phyloP scores from a whole-genome alignment of 2,329 filamentous ascomycete genomes.

The Cercospora sojina region DNA sequence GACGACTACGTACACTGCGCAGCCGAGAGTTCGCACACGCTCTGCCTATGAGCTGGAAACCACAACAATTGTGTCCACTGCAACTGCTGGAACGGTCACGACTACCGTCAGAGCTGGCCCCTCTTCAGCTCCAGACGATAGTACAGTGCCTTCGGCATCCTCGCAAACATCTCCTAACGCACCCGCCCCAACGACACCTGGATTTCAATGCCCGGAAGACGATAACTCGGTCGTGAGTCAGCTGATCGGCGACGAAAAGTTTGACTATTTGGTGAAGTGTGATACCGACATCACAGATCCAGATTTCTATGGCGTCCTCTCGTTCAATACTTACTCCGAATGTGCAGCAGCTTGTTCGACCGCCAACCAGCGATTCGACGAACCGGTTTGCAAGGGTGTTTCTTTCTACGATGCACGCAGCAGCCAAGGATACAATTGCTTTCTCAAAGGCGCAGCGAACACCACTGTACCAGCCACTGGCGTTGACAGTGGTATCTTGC shows the following conservation, averaged over 20 bases:
- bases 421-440: slow-evolving; percentile 34
- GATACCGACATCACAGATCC: slow-evolving; percentile 35
- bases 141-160: slow-evolving; percentile 1
- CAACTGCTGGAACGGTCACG: slow-evolving; percentile 24
- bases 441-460: slow-evolving; percentile 35
- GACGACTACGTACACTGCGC: slow-evolving; percentile 33
- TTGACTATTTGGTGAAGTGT: slow-evolving; percentile 38
- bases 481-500: slow-evolving; percentile 35
- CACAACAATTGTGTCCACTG: slow-evolving; percentile 21
- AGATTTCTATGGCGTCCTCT: slow-evolving; percentile 29
- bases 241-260: slow-evolving; percentile 35
- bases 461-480: slow-evolving; percentile 29
- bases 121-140: slow-evolving; percentile 22
- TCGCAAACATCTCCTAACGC: slow-evolving; percentile 9
- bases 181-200: slow-evolving; percentile 32
- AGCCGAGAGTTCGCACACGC: slow-evolving; percentile 22
- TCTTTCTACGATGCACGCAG: slow-evolving; percentile 33
- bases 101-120: slow-evolving; percentile 25
- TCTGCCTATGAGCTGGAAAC: slow-evolving; percentile 26
- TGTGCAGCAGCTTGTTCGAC: slow-evolving; percentile 38
- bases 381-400: slow-evolving; percentile 36
- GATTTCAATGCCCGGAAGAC: slow-evolving; percentile 37
- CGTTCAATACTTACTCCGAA: slow-evolving; percentile 34
- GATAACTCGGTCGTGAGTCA: slow-evolving; percentile 36
- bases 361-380: slow-evolving; percentile 33